phyloP scores from a whole-genome alignment of 441 rosid species.

The Eutrema salsugineum region DNA sequence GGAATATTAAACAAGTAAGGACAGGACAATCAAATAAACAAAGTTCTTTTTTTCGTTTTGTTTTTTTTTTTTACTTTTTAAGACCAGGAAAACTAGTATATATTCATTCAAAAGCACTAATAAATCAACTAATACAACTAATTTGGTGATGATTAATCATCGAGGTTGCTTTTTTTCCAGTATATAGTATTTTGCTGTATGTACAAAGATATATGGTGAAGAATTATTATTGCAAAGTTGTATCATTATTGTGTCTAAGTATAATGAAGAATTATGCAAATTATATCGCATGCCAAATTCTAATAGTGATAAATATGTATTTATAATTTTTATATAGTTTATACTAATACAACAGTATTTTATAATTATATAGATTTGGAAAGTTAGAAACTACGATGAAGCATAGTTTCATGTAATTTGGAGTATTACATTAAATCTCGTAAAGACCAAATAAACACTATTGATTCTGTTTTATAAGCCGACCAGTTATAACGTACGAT shows the following conservation, averaged over 20 bases:
- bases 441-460: background rate
- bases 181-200: background rate
- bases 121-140: background rate
- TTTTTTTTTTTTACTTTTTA: background rate
- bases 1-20: background rate
- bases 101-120: background rate
- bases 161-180: background rate
- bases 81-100: background rate
- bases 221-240: background rate
- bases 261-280: background rate
- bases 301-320: background rate
- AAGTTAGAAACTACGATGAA: background rate
- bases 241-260: background rate
- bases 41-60: background rate
- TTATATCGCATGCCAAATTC: background rate
- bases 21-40: background rate
- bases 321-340: too few species aligned
- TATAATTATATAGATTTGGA: background rate
- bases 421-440: background rate
- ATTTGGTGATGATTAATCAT: background rate
- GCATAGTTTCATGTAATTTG: background rate
- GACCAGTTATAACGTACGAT: slow-evolving; percentile 24
- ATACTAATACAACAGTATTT: too few species aligned
- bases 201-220: background rate
- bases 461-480: slow-evolving; percentile 5